Evolutionary conservation across 441 rosid genomes (phyloP), one percentile per base, ranked within the genome.

Genomic region (Rhodomyrtus psidioides): DNA sequence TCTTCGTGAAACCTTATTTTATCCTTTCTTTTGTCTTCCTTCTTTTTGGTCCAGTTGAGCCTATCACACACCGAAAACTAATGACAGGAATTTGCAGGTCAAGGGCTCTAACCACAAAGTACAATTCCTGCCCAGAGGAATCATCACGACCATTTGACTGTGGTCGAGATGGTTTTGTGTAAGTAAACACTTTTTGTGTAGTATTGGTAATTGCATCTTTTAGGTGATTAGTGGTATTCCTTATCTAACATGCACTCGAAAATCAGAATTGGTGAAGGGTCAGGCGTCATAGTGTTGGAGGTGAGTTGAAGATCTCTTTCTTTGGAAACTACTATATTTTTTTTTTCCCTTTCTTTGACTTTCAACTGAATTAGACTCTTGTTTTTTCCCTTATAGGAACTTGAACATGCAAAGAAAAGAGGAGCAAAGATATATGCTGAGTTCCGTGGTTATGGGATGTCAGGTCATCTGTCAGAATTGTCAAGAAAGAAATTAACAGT

Each of bases 111-210:
- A 93, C 96, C 57, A 90, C 97, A 5, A 95, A 92, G 90, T 93
- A 94, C 90, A 97, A 94, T 89, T 90, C 96, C 85, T 83, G 90
- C 26, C 99, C 98, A 10, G 86, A 86, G 89, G 98, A 97, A 93
- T 97, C 99, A 89, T 97, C 99, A 53, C 93, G 98, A 55, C 99
- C 99, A 59, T 97, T 97, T 91, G 99, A 97, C 91, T 89, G 93
- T 87, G 98, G 86, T 53, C 94, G 98, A 74, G 99, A 97, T 92
- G 99, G 99, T 70, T 97, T 96, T 94, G 99, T 97, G 99, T 95
- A 90, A 94, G 98, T 90, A 53, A 57, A 86, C 58, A 19, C 83
- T 39, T 83, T 82, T 87, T 5, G 57, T 88, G 55, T 44, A 51
- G 26, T 56, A 87, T 87, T 83, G 49, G 28, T 30, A 49, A 59